Percentiles rank a stretch among this genome's conserved stretches.
phyloP scores from a whole-genome alignment of 2,329 filamentous ascomycete species.

The Pseudogymnoascus sp. region DNA sequence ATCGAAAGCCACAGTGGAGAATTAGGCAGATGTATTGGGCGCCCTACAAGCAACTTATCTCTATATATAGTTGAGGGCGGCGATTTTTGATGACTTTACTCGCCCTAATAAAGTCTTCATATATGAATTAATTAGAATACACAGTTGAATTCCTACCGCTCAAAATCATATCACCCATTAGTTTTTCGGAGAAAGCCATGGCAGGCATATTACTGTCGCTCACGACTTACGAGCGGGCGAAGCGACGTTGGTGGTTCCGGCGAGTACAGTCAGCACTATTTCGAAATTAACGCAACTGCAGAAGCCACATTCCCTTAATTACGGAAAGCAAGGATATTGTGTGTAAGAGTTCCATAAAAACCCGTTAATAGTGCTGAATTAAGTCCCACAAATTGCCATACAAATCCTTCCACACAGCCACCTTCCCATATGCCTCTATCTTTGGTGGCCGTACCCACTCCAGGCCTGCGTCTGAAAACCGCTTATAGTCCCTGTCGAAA shows the following conservation, averaged over 20 bases:
- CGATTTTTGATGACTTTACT: background rate
- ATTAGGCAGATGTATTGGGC: background rate
- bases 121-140: too few species aligned
- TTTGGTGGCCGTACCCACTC: background rate
- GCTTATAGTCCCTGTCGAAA: background rate
- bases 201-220: too few species aligned
- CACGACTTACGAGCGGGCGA: too few species aligned
- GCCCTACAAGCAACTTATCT: background rate
- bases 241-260: too few species aligned
- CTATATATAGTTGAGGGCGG: background rate
- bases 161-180: too few species aligned
- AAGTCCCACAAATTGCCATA: conserved; percentile 8
- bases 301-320: too few species aligned
- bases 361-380: background rate
- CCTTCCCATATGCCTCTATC: background rate
- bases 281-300: too few species aligned
- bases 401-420: conserved; percentile 1
- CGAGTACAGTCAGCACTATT: too few species aligned
- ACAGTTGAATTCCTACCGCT: too few species aligned
- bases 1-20: background rate
- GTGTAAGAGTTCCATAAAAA: background rate
- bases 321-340: too few species aligned
- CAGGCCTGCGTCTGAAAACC: background rate
- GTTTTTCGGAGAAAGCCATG: too few species aligned
- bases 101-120: too few species aligned